These are phyloP conservation scores for Debaryomyces nepalensis DNA, from an alignment of 1,139 yeast species.

Conservation along the genomic window DNA sequence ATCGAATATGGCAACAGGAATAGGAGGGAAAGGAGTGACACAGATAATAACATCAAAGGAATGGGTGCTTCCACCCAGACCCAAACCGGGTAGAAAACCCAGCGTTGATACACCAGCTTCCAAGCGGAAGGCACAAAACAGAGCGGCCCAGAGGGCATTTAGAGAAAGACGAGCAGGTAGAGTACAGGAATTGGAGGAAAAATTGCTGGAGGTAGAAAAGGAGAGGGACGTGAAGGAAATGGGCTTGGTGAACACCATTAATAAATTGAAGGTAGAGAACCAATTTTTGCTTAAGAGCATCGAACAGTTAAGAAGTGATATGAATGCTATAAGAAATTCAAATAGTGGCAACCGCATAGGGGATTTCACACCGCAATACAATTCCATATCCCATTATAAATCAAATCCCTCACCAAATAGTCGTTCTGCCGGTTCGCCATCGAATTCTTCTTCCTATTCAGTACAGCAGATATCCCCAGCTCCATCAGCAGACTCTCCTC, in stretches of 20 bases:
- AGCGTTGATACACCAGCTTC: constrained; percentile 73
- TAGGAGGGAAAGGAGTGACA: constrained; percentile 20
- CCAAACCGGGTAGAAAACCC: constrained; percentile 90
- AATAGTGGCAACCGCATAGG: not conserved
- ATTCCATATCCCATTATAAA: constrained; percentile 9
- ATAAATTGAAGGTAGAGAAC: constrained; percentile 46
- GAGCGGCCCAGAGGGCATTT: constrained; percentile 96
- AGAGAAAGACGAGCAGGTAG: constrained; percentile 77
- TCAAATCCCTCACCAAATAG: constrained; percentile 14
- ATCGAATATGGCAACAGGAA: not conserved
- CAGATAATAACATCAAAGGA: constrained; percentile 76
- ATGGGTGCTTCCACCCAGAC: constrained; percentile 91
- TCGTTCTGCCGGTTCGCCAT: constrained; percentile 31
- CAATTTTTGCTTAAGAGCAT: constrained; percentile 40
- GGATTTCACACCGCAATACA: constrained; percentile 9
- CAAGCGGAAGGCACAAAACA: constrained; percentile 87
- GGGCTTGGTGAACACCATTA: constrained; percentile 56
- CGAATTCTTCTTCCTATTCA: constrained; percentile 37
- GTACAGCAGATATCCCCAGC: constrained; percentile 59
- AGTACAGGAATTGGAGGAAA: constrained; percentile 51
- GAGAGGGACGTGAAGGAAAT: constrained; percentile 67
- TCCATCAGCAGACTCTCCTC: constrained; percentile 56
- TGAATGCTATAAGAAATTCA: constrained; percentile 22
- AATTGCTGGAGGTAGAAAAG: constrained; percentile 63
- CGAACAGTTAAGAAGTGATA: constrained; percentile 40